Evolutionary conservation across 1,284 basidiomycete genomes (phyloP), one percentile per base, ranked within the genome.

Genomic region (Fomitopsis betulina): DNA sequence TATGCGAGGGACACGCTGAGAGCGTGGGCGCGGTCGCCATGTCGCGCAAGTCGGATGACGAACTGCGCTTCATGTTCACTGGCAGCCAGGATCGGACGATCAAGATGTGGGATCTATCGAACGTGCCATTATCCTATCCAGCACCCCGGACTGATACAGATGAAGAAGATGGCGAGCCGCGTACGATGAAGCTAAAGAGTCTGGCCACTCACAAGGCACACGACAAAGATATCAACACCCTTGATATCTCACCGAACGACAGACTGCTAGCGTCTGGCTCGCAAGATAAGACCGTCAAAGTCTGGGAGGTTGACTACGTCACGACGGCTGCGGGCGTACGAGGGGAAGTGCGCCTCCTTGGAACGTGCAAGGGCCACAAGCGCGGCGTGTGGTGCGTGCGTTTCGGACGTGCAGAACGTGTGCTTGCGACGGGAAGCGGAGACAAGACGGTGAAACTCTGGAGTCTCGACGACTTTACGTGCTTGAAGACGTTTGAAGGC

Each of bases 221-320:
- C 73, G 97, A 99, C 58, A 99, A 98, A 76, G 97, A 99, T 74
- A 98, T 99, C 76, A 99, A 99, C 74, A 86, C 95, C 51, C 81
- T 99, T 42, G 97, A 98, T 72, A 79, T 99, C 25, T 81, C 96
- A 15, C 95, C 95, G 2, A 95, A 98, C 70, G 93, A 98, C 72
- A 81, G 81, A 57, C 76, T 96, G 61, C 82, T 99, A 45, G 95
- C 89, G 19, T 96, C 96, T 1, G 97, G 94, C 19, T 98, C 95
- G 17, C 97, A 99, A 73, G 97, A 99, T 73, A 89, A 91, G 60
- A 94, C 94, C 8, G 94, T 93, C 58, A 98, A 98, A 70, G 76
- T 99, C 10, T 99, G 91, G 72, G 82, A 85, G 58, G 85, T 99
- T 54, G 79, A 84, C 35, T 93, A 87, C 66, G 66, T 71, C 19